Conservation (phyloP, 1,284 basidiomycete species). For the Hypsizygus ulmarius region DNA sequence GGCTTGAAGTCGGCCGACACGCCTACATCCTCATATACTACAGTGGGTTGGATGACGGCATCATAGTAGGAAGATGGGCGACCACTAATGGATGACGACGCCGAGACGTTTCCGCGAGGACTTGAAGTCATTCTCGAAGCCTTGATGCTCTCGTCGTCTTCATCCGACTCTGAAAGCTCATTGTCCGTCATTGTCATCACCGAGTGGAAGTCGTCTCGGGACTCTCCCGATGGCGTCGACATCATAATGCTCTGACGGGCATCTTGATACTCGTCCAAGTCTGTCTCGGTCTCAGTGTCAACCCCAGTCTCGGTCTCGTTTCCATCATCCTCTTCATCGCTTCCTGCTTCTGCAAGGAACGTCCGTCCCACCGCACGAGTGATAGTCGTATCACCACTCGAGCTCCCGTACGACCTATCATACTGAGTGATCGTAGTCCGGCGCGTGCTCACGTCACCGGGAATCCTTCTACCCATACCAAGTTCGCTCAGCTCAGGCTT, state of each 20-base stretch:
- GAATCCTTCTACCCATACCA: slow-evolving; percentile 13
- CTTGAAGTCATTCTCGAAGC: slow-evolving; percentile 44
- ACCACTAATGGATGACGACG: slow-evolving; percentile 22
- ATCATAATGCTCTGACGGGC: slow-evolving; percentile 72
- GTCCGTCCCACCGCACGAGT: slow-evolving; percentile 30
- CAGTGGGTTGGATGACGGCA: slow-evolving; percentile 23
- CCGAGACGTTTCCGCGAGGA: slow-evolving; percentile 24
- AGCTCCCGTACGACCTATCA: slow-evolving; percentile 40
- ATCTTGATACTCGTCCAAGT: slow-evolving; percentile 81
- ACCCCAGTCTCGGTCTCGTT: slow-evolving; percentile 61
- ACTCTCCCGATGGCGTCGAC: slow-evolving; percentile 53
- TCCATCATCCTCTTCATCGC: slow-evolving; percentile 48
- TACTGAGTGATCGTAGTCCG: slow-evolving; percentile 49
- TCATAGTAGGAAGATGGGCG: slow-evolving; percentile 36
- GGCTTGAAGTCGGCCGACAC: slow-evolving; percentile 35
- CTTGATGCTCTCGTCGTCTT: slow-evolving; percentile 66
- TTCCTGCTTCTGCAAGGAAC: slow-evolving; percentile 34
- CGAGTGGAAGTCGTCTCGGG: slow-evolving; percentile 73
- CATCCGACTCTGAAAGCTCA: slow-evolving; percentile 52
- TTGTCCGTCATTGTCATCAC: slow-evolving; percentile 71
- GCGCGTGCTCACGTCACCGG: slow-evolving; percentile 25
- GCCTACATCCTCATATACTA: slow-evolving; percentile 35
- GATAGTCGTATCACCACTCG: slow-evolving; percentile 49
- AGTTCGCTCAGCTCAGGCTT: slow-evolving; percentile 18
- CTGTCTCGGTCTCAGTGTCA: slow-evolving; percentile 59